A percentile compares a stretch with the other conserved stretches of the same genome.
Evolutionary conservation across 129 eudicot genomes (phyloP).

Genomic region (Solidago caesia): DNA sequence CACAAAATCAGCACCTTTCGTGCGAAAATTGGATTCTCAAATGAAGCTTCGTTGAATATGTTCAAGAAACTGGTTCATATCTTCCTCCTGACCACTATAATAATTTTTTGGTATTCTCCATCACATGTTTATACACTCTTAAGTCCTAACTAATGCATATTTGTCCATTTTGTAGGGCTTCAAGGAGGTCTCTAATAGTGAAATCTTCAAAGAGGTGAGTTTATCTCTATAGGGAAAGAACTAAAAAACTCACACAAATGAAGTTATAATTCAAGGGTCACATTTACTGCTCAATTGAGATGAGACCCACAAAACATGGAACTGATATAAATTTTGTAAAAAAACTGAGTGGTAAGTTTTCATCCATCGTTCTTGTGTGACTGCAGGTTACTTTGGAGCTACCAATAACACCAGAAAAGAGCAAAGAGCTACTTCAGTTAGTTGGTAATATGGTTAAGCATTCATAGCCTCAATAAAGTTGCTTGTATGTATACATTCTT

Average conservation of each 20-base stretch:
- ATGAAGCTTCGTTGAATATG: conserved; percentile 67
- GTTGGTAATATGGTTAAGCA: conserved; percentile 49
- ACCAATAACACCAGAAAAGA: conserved; percentile 48
- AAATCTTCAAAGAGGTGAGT: conserved; percentile 90
- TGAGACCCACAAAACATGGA: neutral
- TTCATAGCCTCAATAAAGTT: conserved; percentile 28
- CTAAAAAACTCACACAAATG: neutral
- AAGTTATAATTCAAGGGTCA: conserved; percentile 2
- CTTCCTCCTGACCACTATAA: neutral
- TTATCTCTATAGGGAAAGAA: neutral
- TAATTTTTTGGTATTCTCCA: no score
- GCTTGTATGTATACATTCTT: conserved; percentile 6
- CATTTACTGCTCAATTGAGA: neutral
- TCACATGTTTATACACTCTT: neutral
- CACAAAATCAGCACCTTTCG: conserved; percentile 61
- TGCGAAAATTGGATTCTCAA: conserved; percentile 84
- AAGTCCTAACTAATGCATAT: neutral
- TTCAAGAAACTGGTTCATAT: conserved; percentile 61
- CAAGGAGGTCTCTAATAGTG: conserved; percentile 69
- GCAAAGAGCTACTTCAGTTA: conserved; percentile 52
- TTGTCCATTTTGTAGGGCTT: conserved; percentile 60
- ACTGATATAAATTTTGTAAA: neutral
- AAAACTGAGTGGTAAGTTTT: conserved; percentile 6
- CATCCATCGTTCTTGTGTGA: conserved; percentile 9
- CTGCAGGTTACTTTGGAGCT: conserved; percentile 76